These are phyloP conservation scores for Quercus engelmannii DNA, from an alignment of 306 rosid genomes.

Conservation along the genomic window DNA sequence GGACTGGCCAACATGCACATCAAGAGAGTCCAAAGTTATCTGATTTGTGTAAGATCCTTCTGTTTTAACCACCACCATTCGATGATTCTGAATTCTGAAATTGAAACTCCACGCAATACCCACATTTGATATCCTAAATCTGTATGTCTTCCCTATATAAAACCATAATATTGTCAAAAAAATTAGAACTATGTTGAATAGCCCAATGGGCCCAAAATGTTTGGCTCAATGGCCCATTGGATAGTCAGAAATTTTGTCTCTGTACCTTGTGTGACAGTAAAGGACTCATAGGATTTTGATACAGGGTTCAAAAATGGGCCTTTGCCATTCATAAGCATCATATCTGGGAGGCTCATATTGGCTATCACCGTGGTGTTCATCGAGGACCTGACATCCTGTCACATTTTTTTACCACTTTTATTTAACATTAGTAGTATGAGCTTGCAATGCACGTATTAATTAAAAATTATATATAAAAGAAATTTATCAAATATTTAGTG, in stretches of 20 bases:
- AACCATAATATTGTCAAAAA: too few relatives aligned
- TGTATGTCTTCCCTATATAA: slow-evolving; percentile 59
- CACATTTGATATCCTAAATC: slow-evolving; percentile 87
- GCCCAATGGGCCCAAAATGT: too few relatives aligned
- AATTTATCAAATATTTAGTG: too few relatives aligned
- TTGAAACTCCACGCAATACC: slow-evolving; percentile 72
- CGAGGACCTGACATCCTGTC: slow-evolving; percentile 41
- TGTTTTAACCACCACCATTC: slow-evolving; percentile 65
- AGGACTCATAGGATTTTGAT: slow-evolving; percentile 43
- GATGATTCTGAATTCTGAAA: slow-evolving; percentile 75
- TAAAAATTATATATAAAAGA: too few relatives aligned
- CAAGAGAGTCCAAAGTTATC: slow-evolving; percentile 64
- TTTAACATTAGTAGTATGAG: too few relatives aligned
- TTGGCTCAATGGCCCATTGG: too few relatives aligned
- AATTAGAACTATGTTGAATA: too few relatives aligned
- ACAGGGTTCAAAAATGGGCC: slow-evolving; percentile 35
- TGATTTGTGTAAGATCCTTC: slow-evolving; percentile 85
- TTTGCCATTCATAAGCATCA: slow-evolving; percentile 76
- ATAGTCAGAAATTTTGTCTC: neutral
- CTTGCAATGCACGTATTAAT: too few relatives aligned
- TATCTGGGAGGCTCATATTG: slow-evolving; percentile 31
- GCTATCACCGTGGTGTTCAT: slow-evolving; percentile 2
- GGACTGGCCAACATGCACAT: slow-evolving; percentile 91
- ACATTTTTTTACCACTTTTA: neutral
- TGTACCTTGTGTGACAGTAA: slow-evolving; percentile 69